Evolutionary conservation across 208 protist genomes (phyloP).

Genomic region (Herpetomonas tarakana): DNA sequence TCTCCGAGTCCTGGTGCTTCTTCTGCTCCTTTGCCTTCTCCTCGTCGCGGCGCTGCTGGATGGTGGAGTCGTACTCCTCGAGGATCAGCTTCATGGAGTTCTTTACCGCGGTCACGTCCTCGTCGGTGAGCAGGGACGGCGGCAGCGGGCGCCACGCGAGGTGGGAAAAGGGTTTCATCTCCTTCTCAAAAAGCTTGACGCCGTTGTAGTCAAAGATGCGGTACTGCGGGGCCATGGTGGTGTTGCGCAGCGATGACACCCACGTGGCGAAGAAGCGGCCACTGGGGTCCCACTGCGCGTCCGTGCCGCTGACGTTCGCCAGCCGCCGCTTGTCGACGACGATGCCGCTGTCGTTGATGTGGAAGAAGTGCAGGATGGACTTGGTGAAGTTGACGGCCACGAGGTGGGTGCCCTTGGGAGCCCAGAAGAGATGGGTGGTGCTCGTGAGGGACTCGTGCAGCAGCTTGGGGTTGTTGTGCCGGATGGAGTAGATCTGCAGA

Average conservation of each 20-base stretch:
- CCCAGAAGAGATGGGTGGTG: constrained; percentile 81
- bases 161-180: constrained; percentile 70
- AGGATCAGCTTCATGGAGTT: constrained; percentile 54
- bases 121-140: constrained; percentile 45
- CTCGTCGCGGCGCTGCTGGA: constrained; percentile 31
- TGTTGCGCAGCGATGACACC: constrained; percentile 67
- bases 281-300: constrained; percentile 88
- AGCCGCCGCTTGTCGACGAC: constrained; percentile 65
- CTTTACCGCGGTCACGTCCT: constrained; percentile 52
- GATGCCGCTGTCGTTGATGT: constrained; percentile 63
- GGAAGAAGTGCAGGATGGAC: constrained; percentile 82
- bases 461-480: constrained; percentile 74
- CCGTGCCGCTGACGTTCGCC: constrained; percentile 48
- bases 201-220: constrained; percentile 86
- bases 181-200: constrained; percentile 61
- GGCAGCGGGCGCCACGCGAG: constrained; percentile 89
- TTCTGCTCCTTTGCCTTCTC: constrained; percentile 34
- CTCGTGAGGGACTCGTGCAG: constrained; percentile 53
- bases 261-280: constrained; percentile 86
- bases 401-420: constrained; percentile 58
- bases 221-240: constrained; percentile 55
- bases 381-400: constrained; percentile 81
- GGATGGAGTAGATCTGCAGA: constrained; percentile 77
- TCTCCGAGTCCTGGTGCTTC: constrained; percentile 59
- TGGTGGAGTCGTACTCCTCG: constrained; percentile 63